A percentile compares a stretch with the other conserved stretches of the same genome.
Evolutionary conservation across 441 rosid genomes (phyloP).

Genomic region (Isatis lusitanica): DNA sequence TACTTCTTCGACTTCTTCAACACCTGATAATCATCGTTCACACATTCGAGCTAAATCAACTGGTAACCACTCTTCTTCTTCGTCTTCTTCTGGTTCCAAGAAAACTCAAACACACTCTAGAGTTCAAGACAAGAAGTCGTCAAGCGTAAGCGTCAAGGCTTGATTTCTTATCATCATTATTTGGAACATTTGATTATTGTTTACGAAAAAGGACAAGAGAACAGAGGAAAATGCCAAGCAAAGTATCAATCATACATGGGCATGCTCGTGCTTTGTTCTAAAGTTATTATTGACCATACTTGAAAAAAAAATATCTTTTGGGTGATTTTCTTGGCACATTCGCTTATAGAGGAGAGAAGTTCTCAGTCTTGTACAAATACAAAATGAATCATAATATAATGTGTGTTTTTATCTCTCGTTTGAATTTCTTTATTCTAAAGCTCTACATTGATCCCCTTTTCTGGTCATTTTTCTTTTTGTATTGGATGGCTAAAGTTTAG

Average conservation of each 20-base stretch:
- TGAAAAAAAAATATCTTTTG: not conserved
- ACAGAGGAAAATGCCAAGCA: slow-evolving; percentile 35
- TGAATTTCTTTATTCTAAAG: not conserved
- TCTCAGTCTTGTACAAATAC: slow-evolving; percentile 7
- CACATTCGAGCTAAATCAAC: slow-evolving; percentile 25
- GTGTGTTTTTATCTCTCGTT: not conserved
- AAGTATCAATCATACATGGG: slow-evolving; percentile 35
- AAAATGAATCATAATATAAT: not conserved
- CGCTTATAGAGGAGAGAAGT: slow-evolving; percentile 13
- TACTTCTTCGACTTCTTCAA: slow-evolving; percentile 17
- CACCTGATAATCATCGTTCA: slow-evolving; percentile 20
- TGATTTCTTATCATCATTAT: slow-evolving; percentile 10
- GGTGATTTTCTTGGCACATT: slow-evolving; percentile 22
- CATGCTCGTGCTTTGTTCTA: slow-evolving; percentile 32
- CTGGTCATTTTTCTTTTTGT: not conserved
- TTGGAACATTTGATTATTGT: slow-evolving; percentile 26
- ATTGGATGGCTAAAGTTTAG: not conserved
- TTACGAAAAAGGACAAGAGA: slow-evolving; percentile 16
- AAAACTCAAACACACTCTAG: slow-evolving; percentile 12
- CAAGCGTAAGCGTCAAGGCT: slow-evolving; percentile 23
- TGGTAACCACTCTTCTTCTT: slow-evolving; percentile 7
- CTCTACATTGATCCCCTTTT: not conserved
- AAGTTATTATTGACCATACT: not conserved
- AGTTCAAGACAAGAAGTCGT: slow-evolving; percentile 26
- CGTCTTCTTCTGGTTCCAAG: slow-evolving; percentile 19